Percentiles rank a stretch among this genome's conserved stretches.
These are phyloP conservation scores for Pythium rishiriense DNA, from an alignment of 352 stramenopile genomes.

Conservation along the genomic window DNA sequence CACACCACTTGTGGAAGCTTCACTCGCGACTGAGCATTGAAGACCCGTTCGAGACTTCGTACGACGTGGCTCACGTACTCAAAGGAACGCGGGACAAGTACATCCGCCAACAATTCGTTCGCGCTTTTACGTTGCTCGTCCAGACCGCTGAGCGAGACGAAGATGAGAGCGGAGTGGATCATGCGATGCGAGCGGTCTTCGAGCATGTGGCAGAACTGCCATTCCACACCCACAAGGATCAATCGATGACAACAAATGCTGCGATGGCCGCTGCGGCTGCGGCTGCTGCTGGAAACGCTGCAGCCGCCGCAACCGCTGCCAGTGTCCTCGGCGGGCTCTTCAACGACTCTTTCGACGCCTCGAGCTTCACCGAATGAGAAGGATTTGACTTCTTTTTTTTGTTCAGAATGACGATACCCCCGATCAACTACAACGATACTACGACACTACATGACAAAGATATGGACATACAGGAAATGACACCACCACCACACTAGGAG, in stretches of 20 bases:
- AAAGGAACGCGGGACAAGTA: constrained; percentile 88
- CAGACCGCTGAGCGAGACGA: constrained; percentile 29
- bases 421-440: constrained; percentile 9
- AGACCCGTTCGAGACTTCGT: constrained; percentile 98
- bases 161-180: constrained; percentile 2
- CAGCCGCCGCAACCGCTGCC: constrained; percentile 16
- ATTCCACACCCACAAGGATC: constrained; percentile 33
- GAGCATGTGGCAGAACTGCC: constrained; percentile 26
- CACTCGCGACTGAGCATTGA: constrained; percentile 92
- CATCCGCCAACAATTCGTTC: constrained; percentile 81
- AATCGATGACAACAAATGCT: constrained; percentile 11
- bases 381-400: constrained; percentile 13
- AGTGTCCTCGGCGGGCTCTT: constrained; percentile 27
- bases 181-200: constrained; percentile 21
- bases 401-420: constrained; percentile 15
- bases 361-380: constrained; percentile 21
- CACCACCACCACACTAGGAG: background rate
- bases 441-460: constrained; percentile 15
- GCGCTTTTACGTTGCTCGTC: constrained; percentile 65
- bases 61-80: constrained; percentile 97
- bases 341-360: constrained; percentile 27
- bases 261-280: constrained; percentile 22
- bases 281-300: constrained; percentile 16
- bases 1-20: constrained; percentile 65
- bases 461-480: constrained; percentile 14